phyloP scores from a whole-genome alignment of 768 basidiomycete genomes.

The Imleria badia region DNA sequence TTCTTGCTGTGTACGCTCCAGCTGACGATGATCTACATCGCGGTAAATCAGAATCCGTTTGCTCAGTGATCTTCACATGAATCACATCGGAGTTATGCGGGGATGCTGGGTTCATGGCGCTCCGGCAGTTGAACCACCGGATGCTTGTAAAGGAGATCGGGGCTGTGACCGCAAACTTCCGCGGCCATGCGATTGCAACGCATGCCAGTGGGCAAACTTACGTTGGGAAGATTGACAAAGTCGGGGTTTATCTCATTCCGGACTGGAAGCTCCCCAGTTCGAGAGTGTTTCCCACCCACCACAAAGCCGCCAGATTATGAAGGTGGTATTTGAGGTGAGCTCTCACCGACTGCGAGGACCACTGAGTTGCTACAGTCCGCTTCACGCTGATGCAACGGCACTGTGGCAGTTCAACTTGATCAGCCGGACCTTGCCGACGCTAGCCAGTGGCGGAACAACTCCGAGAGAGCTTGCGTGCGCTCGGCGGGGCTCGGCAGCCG shows the following conservation, averaged over 20 bases:
- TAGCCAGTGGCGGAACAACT: too few relatives aligned
- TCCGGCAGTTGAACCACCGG: constrained; percentile 16
- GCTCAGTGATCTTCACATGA: constrained; percentile 2
- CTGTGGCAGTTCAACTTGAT: too few relatives aligned
- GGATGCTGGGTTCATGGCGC: constrained; percentile 3
- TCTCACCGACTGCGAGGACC: too few relatives aligned
- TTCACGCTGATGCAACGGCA: too few relatives aligned
- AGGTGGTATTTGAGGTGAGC: too few relatives aligned
- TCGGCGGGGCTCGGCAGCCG: too few relatives aligned
- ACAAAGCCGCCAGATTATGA: too few relatives aligned
- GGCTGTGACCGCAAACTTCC: too few relatives aligned
- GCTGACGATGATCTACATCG: constrained; percentile 10
- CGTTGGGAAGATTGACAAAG: background rate
- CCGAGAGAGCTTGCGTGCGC: too few relatives aligned
- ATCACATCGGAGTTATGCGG: constrained; percentile 9
- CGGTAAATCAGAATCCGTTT: constrained; percentile 10
- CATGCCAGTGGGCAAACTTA: background rate
- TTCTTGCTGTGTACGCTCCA: too few relatives aligned
- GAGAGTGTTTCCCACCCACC: background rate
- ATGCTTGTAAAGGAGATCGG: background rate
- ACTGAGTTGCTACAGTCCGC: too few relatives aligned
- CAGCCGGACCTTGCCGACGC: too few relatives aligned
- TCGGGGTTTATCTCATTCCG: background rate
- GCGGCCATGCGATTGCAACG: background rate
- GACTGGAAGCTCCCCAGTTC: background rate